phyloP scores from a whole-genome alignment of 2,329 filamentous ascomycete species.

The Epichloe festucae region DNA sequence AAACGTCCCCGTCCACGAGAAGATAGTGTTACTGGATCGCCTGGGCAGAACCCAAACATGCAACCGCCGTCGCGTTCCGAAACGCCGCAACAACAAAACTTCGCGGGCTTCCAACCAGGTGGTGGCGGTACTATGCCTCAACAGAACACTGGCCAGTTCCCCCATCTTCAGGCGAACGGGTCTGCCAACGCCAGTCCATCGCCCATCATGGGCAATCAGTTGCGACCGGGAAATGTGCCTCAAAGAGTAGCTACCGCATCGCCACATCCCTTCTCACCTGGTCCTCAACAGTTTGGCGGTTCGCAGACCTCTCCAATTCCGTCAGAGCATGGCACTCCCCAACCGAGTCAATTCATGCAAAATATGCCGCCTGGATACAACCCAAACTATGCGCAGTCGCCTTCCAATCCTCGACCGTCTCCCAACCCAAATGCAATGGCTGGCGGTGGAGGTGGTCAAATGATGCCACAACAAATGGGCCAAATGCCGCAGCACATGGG shows the following conservation, averaged over 20 bases:
- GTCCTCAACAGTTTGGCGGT: constrained; percentile 52
- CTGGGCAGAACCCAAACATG: constrained; percentile 60
- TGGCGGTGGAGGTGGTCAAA: constrained; percentile 24
- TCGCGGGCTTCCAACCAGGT: constrained; percentile 55
- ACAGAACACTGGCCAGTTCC: constrained; percentile 55
- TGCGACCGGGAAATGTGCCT: constrained; percentile 55
- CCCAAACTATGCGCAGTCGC: constrained; percentile 43
- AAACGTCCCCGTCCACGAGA: constrained; percentile 74
- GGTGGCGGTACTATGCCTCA: constrained; percentile 47
- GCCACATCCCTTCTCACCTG: constrained; percentile 78
- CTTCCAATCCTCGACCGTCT: constrained; percentile 42
- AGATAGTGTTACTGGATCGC: constrained; percentile 74
- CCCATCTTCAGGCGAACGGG: constrained; percentile 65
- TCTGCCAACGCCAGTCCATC: constrained; percentile 82
- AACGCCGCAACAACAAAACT: constrained; percentile 71
- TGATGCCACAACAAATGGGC: constrained; percentile 40
- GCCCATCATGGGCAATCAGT: constrained; percentile 77
- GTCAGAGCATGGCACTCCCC: constrained; percentile 65
- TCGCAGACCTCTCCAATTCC: constrained; percentile 63
- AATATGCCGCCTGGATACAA: constrained; percentile 46
- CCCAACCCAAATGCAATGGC: constrained; percentile 41
- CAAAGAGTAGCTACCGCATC: constrained; percentile 84
- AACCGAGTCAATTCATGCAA: constrained; percentile 57
- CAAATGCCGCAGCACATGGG: constrained; percentile 34
- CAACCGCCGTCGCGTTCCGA: constrained; percentile 78